phyloP scores from a whole-genome alignment of 2,329 filamentous ascomycete genomes.

The Venturia pyrina region DNA sequence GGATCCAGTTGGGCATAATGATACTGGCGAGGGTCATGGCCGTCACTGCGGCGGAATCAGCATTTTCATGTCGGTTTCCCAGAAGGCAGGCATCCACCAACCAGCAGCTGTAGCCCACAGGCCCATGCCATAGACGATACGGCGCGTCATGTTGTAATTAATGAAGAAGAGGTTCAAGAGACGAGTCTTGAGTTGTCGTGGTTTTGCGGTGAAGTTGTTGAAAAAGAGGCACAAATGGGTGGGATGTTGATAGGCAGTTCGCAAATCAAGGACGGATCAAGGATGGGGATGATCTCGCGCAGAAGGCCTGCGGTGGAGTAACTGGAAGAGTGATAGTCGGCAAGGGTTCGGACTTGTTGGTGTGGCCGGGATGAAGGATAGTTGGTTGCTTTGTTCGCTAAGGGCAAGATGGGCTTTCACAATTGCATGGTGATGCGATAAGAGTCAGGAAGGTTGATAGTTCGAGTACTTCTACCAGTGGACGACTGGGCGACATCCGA shows the following conservation, averaged over 20 bases:
- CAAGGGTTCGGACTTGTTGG: not conserved
- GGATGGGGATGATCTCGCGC: not conserved
- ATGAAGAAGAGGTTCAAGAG: not conserved
- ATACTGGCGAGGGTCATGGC: constrained; percentile 62
- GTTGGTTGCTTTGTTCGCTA: not conserved
- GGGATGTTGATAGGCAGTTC: not conserved
- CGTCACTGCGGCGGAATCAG: constrained; percentile 42
- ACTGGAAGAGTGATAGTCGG: not conserved
- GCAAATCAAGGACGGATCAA: not conserved
- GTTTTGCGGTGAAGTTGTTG: not conserved
- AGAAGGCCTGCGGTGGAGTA: not conserved
- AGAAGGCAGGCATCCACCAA: not conserved
- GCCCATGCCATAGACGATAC: constrained; percentile 38
- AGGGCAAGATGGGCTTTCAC: not conserved
- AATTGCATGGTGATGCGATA: not conserved
- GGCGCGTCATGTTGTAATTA: constrained; percentile 33
- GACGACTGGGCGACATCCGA: no score
- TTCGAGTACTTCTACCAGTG: no score
- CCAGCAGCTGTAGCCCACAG: constrained; percentile 18
- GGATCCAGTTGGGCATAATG: constrained; percentile 60
- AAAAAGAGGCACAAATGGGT: not conserved
- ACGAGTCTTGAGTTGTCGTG: not conserved
- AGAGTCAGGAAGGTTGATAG: not conserved
- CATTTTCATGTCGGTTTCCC: not conserved
- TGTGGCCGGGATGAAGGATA: no score